phyloP scores from a whole-genome alignment of 2,329 filamentous ascomycete genomes.

The Trichoderma pleuroti region DNA sequence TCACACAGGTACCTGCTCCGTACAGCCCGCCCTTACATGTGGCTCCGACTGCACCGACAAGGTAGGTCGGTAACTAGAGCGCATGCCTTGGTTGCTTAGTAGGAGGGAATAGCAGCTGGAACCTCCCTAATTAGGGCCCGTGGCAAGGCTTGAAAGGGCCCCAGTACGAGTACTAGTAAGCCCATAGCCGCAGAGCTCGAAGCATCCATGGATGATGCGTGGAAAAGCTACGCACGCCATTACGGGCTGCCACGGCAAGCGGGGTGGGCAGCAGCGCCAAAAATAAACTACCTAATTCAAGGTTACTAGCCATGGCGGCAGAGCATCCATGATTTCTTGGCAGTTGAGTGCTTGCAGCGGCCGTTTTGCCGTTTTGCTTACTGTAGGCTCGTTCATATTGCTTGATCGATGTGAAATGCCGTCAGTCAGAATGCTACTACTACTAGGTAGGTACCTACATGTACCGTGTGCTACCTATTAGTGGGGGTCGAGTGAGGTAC shows the following conservation, averaged over 20 bases:
- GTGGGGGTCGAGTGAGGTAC: background rate
- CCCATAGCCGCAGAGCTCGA: background rate
- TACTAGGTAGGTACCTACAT: too few species aligned
- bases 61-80: background rate
- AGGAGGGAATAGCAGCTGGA: background rate
- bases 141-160: background rate
- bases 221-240: background rate
- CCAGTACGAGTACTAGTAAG: too few species aligned
- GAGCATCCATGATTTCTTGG: slow-evolving; percentile 6
- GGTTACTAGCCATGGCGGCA: background rate
- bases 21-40: background rate
- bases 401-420: background rate
- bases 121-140: slow-evolving; percentile 12
- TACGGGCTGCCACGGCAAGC: slow-evolving; percentile 1
- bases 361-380: background rate
- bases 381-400: too few species aligned
- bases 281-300: slow-evolving; percentile 8
- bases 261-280: background rate
- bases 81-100: background rate
- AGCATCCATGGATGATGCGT: background rate
- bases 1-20: too few species aligned
- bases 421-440: background rate
- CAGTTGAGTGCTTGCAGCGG: background rate
- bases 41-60: background rate
- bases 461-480: background rate